Conservation (phyloP, 1,139 yeast genomes). For the Scheffersomyces insectosa region DNA sequence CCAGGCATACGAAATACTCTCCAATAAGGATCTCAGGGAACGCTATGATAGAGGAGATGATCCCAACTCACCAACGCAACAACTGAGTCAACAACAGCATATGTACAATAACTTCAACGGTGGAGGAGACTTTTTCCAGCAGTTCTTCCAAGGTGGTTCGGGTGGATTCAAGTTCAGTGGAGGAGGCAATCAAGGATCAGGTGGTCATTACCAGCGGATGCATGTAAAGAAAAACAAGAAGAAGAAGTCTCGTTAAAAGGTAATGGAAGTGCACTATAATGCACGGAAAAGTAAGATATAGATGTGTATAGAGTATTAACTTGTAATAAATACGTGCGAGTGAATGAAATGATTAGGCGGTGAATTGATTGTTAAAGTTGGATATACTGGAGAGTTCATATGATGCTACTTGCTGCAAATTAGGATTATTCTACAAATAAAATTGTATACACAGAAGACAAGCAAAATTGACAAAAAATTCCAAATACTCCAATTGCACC, state of each 20-base stretch:
- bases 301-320: no score
- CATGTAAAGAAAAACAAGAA: background rate
- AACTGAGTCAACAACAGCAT: conserved; percentile 4
- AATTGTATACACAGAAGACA: no score
- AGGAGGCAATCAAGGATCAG: conserved; percentile 1
- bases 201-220: background rate
- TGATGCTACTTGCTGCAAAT: no score
- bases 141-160: conserved; percentile 9
- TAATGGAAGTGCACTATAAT: background rate
- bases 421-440: no score
- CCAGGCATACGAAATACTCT: conserved; percentile 86
- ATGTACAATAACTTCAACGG: conserved; percentile 7
- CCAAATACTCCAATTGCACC: no score
- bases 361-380: no score
- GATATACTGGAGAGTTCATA: no score
- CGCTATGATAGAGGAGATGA: conserved; percentile 69
- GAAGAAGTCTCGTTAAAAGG: background rate
- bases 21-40: conserved; percentile 62
- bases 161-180: conserved; percentile 4
- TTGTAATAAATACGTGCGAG: no score
- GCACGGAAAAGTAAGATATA: no score
- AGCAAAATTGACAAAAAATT: no score
- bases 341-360: no score
- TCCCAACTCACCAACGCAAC: conserved; percentile 56
- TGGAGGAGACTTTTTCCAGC: conserved; percentile 9